A percentile compares a stretch with the other conserved stretches of the same genome.
Evolutionary conservation across 2,329 filamentous ascomycete genomes (phyloP).

Genomic region (Penicillium paneum): DNA sequence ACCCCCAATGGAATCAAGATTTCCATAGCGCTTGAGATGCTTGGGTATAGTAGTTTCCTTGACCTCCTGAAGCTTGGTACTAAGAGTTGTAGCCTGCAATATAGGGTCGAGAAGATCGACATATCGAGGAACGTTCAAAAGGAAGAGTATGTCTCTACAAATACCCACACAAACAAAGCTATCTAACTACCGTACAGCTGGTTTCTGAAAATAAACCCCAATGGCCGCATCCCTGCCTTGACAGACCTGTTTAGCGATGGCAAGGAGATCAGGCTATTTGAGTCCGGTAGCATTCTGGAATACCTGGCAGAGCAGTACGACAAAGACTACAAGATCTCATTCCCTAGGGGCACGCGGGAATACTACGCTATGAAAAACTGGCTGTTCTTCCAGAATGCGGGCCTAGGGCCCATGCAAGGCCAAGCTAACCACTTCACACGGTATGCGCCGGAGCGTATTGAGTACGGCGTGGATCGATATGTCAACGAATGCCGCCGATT

Average conservation of each 20-base stretch:
- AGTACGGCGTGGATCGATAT: conserved; percentile 80
- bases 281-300: conserved; percentile 78
- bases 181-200: conserved; percentile 48
- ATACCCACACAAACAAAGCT: not conserved
- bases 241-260: conserved; percentile 76
- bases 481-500: conserved; percentile 78
- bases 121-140: conserved; percentile 76
- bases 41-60: conserved; percentile 51
- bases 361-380: conserved; percentile 78
- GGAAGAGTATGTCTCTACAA: conserved; percentile 48
- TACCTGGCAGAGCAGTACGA: conserved; percentile 83
- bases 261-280: conserved; percentile 71
- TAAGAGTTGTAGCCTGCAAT: conserved; percentile 55
- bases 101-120: conserved; percentile 70
- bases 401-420: conserved; percentile 77
- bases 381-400: conserved; percentile 75
- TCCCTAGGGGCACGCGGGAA: conserved; percentile 68
- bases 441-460: conserved; percentile 78
- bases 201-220: conserved; percentile 91
- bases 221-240: conserved; percentile 83
- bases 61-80: not conserved
- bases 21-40: conserved; percentile 80
- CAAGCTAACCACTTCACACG: conserved; percentile 81
- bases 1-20: conserved; percentile 91
- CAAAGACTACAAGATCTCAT: conserved; percentile 76